Base-by-base conservation (phyloP, 2,329 filamentous ascomycete genomes). In the Aspergillus latus region DNA sequence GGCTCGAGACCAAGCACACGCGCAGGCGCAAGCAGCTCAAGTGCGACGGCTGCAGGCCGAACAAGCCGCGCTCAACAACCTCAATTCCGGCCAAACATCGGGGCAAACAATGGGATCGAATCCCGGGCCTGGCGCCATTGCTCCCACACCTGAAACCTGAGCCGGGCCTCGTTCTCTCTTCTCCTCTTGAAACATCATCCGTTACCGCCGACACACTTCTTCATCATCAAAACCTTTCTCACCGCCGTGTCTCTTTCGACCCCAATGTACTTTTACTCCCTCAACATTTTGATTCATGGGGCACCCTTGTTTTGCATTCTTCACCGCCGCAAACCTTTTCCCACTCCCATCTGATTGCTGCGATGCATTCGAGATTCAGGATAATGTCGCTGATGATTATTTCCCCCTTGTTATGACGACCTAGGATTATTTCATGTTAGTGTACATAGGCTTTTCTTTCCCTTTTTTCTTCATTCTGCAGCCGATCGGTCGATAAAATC, bases 1-100 rank as follows among this genome's bases (percentile, higher is more conserved):
- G 61, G 73, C 72, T 60, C 73, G 74, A 54, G 74, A 76, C 57
- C 73, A 71, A 62, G 74, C 73, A 49, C 72, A 74, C 62, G 73
- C 72, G 55, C 74, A 76, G 62, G 72, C 71, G 57, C 73, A 75
- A n/a, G 50, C 52, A 62, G 72, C 72, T 67, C 73, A 73, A 56
- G 69, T 68, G 28, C 65, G 72, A 62, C 70, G 73, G 57, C 61
- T 75, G 64, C 73, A 72, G 57, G 68, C 61, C 34, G 72, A 74
- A 28, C 69, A 70, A 58, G 56, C 61, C 49, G 59, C 68, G 34
- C 59, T 67, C 34, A 65, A 62, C 32, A 70, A 68, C 54, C 37
- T 67, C 49, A 62, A 58, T 30, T 29, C 59, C 52, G 64, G 59
- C 52, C 61, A 64, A 57, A 60, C 66, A 49, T 64, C 59, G 52